These are phyloP conservation scores for Pseudopithomyces maydicus DNA, from an alignment of 2,329 filamentous ascomycete genomes.

Conservation along the genomic window DNA sequence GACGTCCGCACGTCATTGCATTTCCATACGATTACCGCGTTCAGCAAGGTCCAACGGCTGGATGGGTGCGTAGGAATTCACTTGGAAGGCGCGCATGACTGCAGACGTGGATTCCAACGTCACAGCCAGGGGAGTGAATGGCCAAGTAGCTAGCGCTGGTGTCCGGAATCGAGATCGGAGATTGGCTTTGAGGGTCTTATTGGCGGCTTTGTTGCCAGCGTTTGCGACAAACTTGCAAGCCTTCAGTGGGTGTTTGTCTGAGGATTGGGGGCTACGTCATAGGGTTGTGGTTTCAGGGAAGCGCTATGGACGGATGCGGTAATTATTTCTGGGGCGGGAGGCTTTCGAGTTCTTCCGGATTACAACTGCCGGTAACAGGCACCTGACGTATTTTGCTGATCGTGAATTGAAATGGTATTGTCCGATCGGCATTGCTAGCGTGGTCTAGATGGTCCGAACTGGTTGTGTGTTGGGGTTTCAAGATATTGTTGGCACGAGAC, in stretches of 20 bases:
- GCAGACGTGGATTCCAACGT: not conserved
- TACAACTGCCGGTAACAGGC: too few relatives aligned
- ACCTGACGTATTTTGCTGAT: too few relatives aligned
- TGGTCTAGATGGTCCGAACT: too few relatives aligned
- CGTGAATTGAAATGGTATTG: too few relatives aligned
- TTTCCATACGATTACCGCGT: not conserved
- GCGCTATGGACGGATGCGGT: not conserved
- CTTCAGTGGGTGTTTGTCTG: not conserved
- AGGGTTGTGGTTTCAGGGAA: not conserved
- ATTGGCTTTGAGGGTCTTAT: not conserved
- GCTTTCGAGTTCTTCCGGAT: too few relatives aligned
- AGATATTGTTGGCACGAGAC: too few relatives aligned
- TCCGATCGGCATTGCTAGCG: too few relatives aligned
- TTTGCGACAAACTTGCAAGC: not conserved
- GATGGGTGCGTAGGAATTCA: too few relatives aligned
- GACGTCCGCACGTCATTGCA: not conserved
- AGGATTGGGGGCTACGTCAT: conserved; percentile 1
- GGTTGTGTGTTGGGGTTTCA: too few relatives aligned
- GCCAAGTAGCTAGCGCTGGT: not conserved
- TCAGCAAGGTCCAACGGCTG: not conserved
- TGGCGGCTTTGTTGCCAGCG: not conserved
- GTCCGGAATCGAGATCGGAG: not conserved
- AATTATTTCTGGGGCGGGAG: not conserved
- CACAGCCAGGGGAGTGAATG: not conserved
- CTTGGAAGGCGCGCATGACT: not conserved